phyloP scores from a whole-genome alignment of 768 basidiomycete species.

The Mycena olivaceomarginata region DNA sequence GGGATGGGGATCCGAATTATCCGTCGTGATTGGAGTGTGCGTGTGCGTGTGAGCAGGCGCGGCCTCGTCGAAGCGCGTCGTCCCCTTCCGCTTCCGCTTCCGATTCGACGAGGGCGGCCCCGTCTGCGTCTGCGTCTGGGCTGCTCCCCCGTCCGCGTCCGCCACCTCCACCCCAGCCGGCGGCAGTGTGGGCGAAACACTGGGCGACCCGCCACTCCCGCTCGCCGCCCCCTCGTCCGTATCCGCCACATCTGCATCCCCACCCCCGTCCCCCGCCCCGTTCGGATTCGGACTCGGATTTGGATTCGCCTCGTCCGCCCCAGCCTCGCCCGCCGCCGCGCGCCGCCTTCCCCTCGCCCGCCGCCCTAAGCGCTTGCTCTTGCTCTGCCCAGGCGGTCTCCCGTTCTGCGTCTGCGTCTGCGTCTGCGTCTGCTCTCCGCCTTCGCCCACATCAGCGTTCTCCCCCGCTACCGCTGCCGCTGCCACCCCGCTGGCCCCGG shows the following conservation, averaged over 20 bases:
- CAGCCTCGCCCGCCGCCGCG: neutral
- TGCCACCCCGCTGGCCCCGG: neutral
- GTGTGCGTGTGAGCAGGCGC: too few relatives aligned
- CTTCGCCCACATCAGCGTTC: neutral
- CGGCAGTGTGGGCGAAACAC: neutral
- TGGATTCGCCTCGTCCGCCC: too few relatives aligned
- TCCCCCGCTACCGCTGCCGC: neutral
- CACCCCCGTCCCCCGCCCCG: neutral
- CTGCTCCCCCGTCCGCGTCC: neutral
- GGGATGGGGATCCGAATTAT: too few relatives aligned
- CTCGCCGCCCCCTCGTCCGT: neutral
- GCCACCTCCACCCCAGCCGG: neutral
- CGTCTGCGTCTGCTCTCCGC: neutral
- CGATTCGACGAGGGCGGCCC: too few relatives aligned
- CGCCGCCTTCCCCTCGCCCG: slow-evolving; percentile 15
- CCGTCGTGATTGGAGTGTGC: too few relatives aligned
- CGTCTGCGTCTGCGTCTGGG: too few relatives aligned
- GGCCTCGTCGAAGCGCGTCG: too few relatives aligned
- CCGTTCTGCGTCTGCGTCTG: neutral
- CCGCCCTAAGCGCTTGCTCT: slow-evolving; percentile 38
- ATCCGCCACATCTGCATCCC: neutral
- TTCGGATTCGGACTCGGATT: neutral
- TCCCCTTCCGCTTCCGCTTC: too few relatives aligned
- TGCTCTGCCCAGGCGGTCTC: neutral
- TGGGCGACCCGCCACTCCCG: neutral